Base-by-base conservation (phyloP, 352 stramenopile genomes). In the Globisporangium irregulare region DNA sequence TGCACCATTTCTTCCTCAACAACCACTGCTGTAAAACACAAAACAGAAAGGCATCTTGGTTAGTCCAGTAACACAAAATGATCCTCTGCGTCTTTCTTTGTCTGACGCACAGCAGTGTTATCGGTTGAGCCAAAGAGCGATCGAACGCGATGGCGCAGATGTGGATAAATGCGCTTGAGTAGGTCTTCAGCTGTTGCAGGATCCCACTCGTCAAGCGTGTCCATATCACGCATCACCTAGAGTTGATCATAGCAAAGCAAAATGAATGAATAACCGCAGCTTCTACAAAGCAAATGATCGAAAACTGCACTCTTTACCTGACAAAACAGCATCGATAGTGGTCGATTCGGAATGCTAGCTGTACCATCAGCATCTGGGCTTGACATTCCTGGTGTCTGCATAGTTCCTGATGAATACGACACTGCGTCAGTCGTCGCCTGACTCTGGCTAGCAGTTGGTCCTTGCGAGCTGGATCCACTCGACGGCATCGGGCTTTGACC, bases 151-250 rank as follows among this genome's bases (percentile, higher is more conserved):
- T 71, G 51, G 29, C 66, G 59, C 51, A 71, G 27, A 18, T 71
- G 66, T 20, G 66, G 66, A 9, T 54, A 57, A 29, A 71, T 54
- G 15, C 66, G 43, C 59, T 62, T 62, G 25, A 71, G 59, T 18
- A 71, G n/a, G n/a, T 71, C 34, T 34, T 67, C 59, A 5, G 10
- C 20, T 10, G 50, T n/a, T 15, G 62, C 66, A 12, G 66, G 59
- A 25, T 71, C 59, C 66, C 66, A 71, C 51, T 71, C 59, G 34
- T 67, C 66, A 20, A 71, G 53, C 22, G 32, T 67, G 51, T 71
- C 32, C 66, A 71, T 67, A n/a, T 71, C 66, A 15, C 27, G 59
- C 66, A 71, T 71, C 1, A 71, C 51, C 66, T 71, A 32, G 7
- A 61, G 18, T 25, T 3, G 5, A 51, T 2, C 22, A 43, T 14